Conservation (phyloP, 2,329 filamentous ascomycete genomes). For the Zelopaecilomyces penicillatus region DNA sequence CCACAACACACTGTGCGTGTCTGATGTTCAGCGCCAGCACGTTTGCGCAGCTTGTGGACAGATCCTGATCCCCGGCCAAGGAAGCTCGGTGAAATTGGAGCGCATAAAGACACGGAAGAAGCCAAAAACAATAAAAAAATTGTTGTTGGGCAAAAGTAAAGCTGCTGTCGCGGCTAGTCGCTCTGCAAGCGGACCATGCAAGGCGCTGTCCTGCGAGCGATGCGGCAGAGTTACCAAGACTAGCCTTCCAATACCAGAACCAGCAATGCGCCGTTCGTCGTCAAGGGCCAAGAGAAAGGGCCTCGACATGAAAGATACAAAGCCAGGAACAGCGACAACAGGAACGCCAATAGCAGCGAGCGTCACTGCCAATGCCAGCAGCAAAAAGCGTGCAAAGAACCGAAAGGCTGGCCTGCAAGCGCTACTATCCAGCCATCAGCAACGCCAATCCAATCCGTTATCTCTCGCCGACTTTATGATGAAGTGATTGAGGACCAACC, state of each 20-base stretch:
- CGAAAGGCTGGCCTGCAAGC: constrained; percentile 60
- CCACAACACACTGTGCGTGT: constrained; percentile 33
- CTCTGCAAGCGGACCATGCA: constrained; percentile 8
- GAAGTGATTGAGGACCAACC: constrained; percentile 15
- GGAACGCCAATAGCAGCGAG: constrained; percentile 12
- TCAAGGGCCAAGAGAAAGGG: constrained; percentile 11
- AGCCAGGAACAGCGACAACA: background rate
- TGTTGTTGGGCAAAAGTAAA: background rate
- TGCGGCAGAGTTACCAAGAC: constrained; percentile 38
- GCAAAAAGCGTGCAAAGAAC: constrained; percentile 57
- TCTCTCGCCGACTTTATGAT: constrained; percentile 50
- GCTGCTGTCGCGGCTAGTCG: background rate
- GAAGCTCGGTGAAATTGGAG: constrained; percentile 32
- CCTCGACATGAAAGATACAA: background rate
- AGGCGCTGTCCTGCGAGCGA: constrained; percentile 32
- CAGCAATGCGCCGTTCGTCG: constrained; percentile 16
- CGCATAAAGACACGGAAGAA: constrained; percentile 7
- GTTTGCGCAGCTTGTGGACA: constrained; percentile 53
- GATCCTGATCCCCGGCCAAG: constrained; percentile 47
- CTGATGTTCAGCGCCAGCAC: constrained; percentile 44
- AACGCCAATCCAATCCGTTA: constrained; percentile 33
- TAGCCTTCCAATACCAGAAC: constrained; percentile 29
- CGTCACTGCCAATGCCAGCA: constrained; percentile 44
- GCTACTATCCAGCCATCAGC: constrained; percentile 46
- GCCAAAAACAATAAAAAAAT: background rate